Base-by-base conservation (phyloP, 1,284 basidiomycete species). In the Acaromyces ingoldii region DNA sequence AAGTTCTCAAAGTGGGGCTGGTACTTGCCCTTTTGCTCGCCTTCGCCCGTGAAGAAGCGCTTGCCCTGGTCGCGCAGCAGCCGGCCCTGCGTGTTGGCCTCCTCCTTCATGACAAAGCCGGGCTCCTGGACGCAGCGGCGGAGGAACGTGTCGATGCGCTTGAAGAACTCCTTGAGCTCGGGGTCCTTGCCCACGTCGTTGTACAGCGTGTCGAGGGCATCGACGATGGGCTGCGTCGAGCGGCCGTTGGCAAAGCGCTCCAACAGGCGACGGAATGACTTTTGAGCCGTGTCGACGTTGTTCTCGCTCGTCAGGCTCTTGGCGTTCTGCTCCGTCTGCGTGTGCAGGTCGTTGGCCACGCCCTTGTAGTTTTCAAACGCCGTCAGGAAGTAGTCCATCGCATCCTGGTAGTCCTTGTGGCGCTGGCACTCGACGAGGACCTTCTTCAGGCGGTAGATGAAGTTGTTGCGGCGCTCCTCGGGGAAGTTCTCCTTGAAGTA, bases 341-440 rank as follows among this genome's bases (percentile, higher is more conserved):
- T 55, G 60, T 72, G 70, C 34, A 80, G 72, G 63, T 78, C 73
- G 64, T 77, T 79, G n/a, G 84, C 84, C 63, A 87, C 83, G 3
- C 79, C 78, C 38, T 83, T 82, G 78, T 93, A 96, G 70, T 87
- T 84, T 70, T 68, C 67, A 49, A 72, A 67, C 24, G 68, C 55
- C 61, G 65, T 74, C 60, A 78, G 65, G 67, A 78, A 77, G 66
- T 76, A 77, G 46, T 77, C 76, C 60, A 77, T 72, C 24, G 76
- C 74, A 37, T 74, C 84, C 67, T 91, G 88, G 78, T 95, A 96
- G 72, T 93, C 88, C 55, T 85, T 82, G 78, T 93, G 89, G 72
- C 86, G 84, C 79, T 96, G 92, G 77, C 89, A 91, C 77, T 96
- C 92, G 55, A 91, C 81, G 58, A 95, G 83, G 36, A 90, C 87